phyloP scores from a whole-genome alignment of 176 grass and related monocot species.

The Rhynchospora pubera region DNA sequence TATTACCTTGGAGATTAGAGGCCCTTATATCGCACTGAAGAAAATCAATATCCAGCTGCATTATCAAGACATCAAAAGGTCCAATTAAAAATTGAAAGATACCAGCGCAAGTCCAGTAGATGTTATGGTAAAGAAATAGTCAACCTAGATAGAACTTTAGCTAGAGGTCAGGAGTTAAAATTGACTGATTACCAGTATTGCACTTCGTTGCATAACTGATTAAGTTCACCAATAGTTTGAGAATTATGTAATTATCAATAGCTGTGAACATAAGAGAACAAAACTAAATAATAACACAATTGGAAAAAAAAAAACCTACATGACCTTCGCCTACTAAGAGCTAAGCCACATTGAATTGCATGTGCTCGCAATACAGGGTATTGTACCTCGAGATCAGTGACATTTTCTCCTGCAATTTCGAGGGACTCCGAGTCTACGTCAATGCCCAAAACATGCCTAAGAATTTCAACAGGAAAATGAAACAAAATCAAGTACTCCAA shows the following conservation, averaged over 20 bases:
- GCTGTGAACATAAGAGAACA: neutral
- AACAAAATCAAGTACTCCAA: neutral
- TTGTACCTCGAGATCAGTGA: constrained; percentile 61
- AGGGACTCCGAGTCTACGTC: constrained; percentile 68
- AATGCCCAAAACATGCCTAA: constrained; percentile 74
- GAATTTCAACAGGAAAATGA: constrained; percentile 4
- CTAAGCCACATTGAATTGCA: neutral
- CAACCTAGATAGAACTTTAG: neutral
- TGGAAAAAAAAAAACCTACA: neutral
- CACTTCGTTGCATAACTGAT: neutral
- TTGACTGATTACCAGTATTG: neutral
- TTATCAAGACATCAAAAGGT: constrained; percentile 35
- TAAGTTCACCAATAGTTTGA: neutral
- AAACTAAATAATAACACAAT: neutral
- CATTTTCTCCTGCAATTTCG: constrained; percentile 80
- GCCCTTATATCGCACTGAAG: constrained; percentile 78
- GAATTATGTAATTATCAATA: neutral
- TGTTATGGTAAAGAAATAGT: neutral
- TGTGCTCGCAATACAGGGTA: neutral
- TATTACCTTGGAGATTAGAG: constrained; percentile 70
- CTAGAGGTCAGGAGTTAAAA: neutral
- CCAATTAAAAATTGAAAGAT: neutral
- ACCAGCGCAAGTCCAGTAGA: neutral
- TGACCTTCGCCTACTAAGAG: neutral
- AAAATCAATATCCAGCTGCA: constrained; percentile 93